Conservation (phyloP, 1,284 basidiomycete genomes). For the Flammula alnicola region DNA sequence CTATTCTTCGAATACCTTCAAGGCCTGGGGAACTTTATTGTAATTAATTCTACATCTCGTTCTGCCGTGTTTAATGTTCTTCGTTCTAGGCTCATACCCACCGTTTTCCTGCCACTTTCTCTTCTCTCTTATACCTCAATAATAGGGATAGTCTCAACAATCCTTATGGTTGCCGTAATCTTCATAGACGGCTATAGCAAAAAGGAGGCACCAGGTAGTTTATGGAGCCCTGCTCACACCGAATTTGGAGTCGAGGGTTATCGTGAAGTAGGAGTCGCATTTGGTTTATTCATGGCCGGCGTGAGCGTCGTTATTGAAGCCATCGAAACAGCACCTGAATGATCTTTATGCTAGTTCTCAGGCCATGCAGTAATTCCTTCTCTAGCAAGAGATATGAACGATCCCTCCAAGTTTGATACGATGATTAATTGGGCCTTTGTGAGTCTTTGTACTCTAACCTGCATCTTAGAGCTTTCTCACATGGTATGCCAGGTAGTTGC, state of each 20-base stretch:
- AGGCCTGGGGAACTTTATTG: slow-evolving; percentile 76
- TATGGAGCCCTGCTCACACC: slow-evolving; percentile 79
- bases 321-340: background rate
- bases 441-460: slow-evolving; percentile 31
- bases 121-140: slow-evolving; percentile 87
- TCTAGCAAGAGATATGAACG: slow-evolving; percentile 87
- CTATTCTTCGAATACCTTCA: slow-evolving; percentile 75
- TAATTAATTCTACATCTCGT: slow-evolving; percentile 39
- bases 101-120: slow-evolving; percentile 83
- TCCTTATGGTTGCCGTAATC: slow-evolving; percentile 81
- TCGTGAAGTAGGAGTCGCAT: slow-evolving; percentile 73
- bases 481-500: slow-evolving; percentile 61
- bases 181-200: slow-evolving; percentile 87
- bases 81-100: slow-evolving; percentile 70
- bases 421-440: slow-evolving; percentile 90
- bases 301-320: slow-evolving; percentile 45
- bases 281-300: slow-evolving; percentile 95
- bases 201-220: slow-evolving; percentile 78
- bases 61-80: slow-evolving; percentile 7
- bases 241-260: slow-evolving; percentile 59
- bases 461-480: background rate
- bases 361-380: slow-evolving; percentile 95
- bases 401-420: slow-evolving; percentile 79
- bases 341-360: slow-evolving; percentile 62
- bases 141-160: slow-evolving; percentile 80